Base-by-base conservation (phyloP, 2,329 filamentous ascomycete genomes). In the Endocalyx cinctus region DNA sequence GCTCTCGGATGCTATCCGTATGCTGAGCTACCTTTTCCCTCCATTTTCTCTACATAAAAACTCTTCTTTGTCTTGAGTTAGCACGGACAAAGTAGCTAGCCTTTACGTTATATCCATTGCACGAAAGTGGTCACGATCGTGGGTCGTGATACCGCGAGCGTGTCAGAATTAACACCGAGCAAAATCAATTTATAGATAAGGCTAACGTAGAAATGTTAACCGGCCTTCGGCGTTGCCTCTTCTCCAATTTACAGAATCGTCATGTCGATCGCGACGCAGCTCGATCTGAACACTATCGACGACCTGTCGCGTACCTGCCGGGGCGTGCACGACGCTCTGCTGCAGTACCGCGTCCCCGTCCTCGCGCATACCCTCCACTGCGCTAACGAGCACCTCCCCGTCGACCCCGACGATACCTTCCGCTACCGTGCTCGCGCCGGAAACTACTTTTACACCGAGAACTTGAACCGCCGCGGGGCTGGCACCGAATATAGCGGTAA, bases 201-300 rank as follows among this genome's bases (percentile, higher is more conserved):
- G n/a, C n/a, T n/a, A n/a, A n/a, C n/a, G n/a, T n/a, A n/a, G n/a
- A n/a, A n/a, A n/a, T n/a, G n/a, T n/a, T n/a, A n/a, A n/a, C n/a
- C n/a, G n/a, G n/a, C n/a, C n/a, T n/a, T n/a, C n/a, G n/a, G n/a
- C n/a, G n/a, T n/a, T n/a, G n/a, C n/a, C 36, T 25, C 27, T 29
- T 16, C n/a, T 17, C 16, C 13, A 31, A 32, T 27, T 33, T 26
- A 27, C 66, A 95, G 88, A 50, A 78, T 95, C 54, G 79, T 85
- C 48, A 77, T 79, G 44, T 76, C 82, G 49, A 75, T 96, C 45
- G 84, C 85, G 30, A 74, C 78, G 19, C 74, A 77, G 47, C 78
- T 96, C 56, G 90, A 97, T 57, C 75, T 95, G 31, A 95, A 90
- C 59, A 83, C 86, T 11, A 76, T 96, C 50, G 82, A 94, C 59